phyloP scores from a whole-genome alignment of 106 monocot species.

The Dactylorhiza incarnata region DNA sequence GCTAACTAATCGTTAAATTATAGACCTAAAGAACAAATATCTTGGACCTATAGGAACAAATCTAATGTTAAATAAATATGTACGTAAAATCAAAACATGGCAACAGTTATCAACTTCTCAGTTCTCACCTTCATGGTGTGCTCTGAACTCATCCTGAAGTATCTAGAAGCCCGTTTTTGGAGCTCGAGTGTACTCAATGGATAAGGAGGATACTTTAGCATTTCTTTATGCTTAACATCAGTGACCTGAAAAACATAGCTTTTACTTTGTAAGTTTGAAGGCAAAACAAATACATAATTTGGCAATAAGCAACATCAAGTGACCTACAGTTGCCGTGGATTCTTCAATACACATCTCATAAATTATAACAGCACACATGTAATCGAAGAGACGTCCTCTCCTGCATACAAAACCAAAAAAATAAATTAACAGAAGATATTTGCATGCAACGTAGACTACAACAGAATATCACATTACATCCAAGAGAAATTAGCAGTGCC shows the following conservation, averaged over 20 bases:
- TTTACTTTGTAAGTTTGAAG: background rate
- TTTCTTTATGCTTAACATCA: constrained; percentile 70
- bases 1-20: background rate
- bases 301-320: constrained; percentile 8
- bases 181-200: constrained; percentile 90
- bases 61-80: background rate
- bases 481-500: constrained; percentile 73
- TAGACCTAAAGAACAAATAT: background rate
- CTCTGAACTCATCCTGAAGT: constrained; percentile 94
- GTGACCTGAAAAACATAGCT: constrained; percentile 44
- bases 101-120: constrained; percentile 8
- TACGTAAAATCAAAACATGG: background rate
- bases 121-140: constrained; percentile 95
- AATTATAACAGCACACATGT: constrained; percentile 63
- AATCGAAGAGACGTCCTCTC: constrained; percentile 82
- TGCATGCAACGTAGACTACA: background rate
- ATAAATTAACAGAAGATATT: background rate
- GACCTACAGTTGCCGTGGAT: constrained; percentile 80
- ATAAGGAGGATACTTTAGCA: constrained; percentile 93
- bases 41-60: background rate
- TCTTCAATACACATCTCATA: constrained; percentile 98
- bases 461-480: constrained; percentile 33
- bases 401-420: constrained; percentile 28
- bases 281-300: background rate
- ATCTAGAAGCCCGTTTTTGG: constrained; percentile 97